These are phyloP conservation scores for Leptosphaerulina australis DNA, from an alignment of 2,329 filamentous ascomycete species.

Conservation along the genomic window DNA sequence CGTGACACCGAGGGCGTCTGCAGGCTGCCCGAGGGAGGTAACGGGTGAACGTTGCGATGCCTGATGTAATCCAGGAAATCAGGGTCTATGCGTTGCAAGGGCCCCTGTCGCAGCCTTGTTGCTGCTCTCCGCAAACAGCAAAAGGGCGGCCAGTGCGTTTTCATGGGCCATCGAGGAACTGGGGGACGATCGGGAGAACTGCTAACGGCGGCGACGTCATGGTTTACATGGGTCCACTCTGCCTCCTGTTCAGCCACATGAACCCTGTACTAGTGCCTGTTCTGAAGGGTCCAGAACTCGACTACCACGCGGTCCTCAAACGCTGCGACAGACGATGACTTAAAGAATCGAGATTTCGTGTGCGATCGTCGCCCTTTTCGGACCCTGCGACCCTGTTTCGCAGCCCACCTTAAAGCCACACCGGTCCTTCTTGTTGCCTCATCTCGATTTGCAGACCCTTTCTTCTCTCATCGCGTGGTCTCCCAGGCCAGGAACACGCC, in stretches of 20 bases:
- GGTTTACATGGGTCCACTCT: background rate
- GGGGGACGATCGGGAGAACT: conserved; percentile 23
- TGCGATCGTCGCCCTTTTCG: conserved; percentile 18
- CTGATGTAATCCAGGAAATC: conserved; percentile 32
- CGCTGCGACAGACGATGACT: conserved; percentile 17
- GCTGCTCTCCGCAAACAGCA: conserved; percentile 17
- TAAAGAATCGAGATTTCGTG: conserved; percentile 23
- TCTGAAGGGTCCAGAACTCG: conserved; percentile 16
- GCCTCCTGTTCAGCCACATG: conserved; percentile 19
- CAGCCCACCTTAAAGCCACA: conserved; percentile 6
- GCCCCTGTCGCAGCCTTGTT: conserved; percentile 20
- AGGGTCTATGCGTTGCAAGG: conserved; percentile 25
- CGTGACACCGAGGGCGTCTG: conserved; percentile 9
- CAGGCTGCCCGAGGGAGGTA: conserved; percentile 8
- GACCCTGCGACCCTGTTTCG: conserved; percentile 3
- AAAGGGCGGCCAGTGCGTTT: conserved; percentile 4
- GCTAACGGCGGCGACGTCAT: conserved; percentile 25
- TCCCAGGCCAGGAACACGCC: conserved; percentile 15
- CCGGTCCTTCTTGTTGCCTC: conserved; percentile 8
- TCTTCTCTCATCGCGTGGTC: conserved; percentile 1
- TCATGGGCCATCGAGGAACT: conserved; percentile 24
- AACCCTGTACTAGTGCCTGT: conserved; percentile 19
- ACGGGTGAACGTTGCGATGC: conserved; percentile 22
- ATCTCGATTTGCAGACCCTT: conserved; percentile 10
- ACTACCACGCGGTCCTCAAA: conserved; percentile 24